A percentile compares a stretch with the other conserved stretches of the same genome.
phyloP scores from a whole-genome alignment of 345 rosid species.

The Arabis hirsuta region DNA sequence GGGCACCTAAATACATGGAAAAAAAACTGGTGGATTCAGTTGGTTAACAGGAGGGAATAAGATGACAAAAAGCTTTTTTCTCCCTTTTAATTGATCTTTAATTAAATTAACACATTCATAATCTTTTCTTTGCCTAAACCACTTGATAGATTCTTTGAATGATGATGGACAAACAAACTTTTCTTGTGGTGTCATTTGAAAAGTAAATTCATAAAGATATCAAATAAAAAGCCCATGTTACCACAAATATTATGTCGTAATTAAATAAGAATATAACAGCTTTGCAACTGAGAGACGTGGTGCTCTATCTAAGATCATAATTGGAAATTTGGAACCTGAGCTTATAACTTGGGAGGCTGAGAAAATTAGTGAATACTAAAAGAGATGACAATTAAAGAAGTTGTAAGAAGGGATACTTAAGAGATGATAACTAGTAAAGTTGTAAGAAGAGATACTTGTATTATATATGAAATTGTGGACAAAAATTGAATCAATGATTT shows the following conservation, averaged over 20 bases:
- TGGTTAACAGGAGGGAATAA: slow-evolving; percentile 8
- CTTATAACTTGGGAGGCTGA: too few relatives aligned
- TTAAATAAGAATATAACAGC: neutral
- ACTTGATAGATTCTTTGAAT: slow-evolving; percentile 32
- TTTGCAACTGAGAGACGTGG: neutral
- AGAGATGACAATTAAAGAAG: too few relatives aligned
- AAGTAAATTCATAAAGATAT: neutral
- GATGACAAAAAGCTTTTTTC: slow-evolving; percentile 15
- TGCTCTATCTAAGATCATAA: too few relatives aligned
- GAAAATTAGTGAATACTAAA: too few relatives aligned
- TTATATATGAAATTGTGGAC: too few relatives aligned
- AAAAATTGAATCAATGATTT: too few relatives aligned
- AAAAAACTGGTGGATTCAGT: slow-evolving; percentile 16
- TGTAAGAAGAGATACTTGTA: too few relatives aligned
- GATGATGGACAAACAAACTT: slow-evolving; percentile 14
- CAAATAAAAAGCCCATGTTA: neutral
- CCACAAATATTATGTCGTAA: neutral
- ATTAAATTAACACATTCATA: neutral
- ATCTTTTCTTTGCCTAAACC: slow-evolving; percentile 28
- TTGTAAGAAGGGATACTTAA: too few relatives aligned
- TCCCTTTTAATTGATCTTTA: neutral
- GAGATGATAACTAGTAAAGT: too few relatives aligned
- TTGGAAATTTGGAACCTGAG: too few relatives aligned
- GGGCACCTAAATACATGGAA: too few relatives aligned
- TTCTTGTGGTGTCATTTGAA: neutral